Conservation (phyloP, 106 monocot genomes). For the Alisma plantagoaquatica region DNA sequence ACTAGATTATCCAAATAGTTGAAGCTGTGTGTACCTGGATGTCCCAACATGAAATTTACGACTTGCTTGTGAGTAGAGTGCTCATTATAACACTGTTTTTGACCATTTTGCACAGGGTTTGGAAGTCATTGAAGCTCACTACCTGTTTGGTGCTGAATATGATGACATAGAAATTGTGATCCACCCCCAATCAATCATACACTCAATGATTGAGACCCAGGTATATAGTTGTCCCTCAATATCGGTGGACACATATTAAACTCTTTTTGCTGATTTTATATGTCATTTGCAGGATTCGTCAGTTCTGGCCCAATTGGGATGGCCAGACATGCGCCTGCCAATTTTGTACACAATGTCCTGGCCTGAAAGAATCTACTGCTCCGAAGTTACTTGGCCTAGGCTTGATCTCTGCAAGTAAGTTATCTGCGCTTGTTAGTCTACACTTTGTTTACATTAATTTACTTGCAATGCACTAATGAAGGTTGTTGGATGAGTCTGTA, state of each 20-base stretch:
- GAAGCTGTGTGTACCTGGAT: too few species aligned
- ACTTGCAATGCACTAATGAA: too few species aligned
- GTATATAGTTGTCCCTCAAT: slow-evolving; percentile 13
- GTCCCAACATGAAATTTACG: too few species aligned
- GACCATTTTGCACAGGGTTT: slow-evolving; percentile 42
- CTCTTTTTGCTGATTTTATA: background rate
- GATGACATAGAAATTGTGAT: slow-evolving; percentile 89
- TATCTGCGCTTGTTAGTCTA: too few species aligned
- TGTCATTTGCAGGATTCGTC: slow-evolving; percentile 82
- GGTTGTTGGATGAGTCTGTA: too few species aligned
- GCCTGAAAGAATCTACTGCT: slow-evolving; percentile 95
- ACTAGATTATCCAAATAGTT: too few species aligned
- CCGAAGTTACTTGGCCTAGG: slow-evolving; percentile 91
- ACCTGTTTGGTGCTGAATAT: slow-evolving; percentile 90
- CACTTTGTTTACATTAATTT: too few species aligned
- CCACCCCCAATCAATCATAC: slow-evolving; percentile 96
- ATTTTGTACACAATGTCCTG: slow-evolving; percentile 93
- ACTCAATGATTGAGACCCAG: slow-evolving; percentile 99
- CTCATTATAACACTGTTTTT: too few species aligned
- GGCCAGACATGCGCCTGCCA: slow-evolving; percentile 95
- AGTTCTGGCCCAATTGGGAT: slow-evolving; percentile 83
- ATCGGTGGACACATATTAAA: background rate
- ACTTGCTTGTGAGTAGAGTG: too few species aligned
- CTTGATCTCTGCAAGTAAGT: slow-evolving; percentile 94
- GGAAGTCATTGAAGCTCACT: slow-evolving; percentile 98